These are phyloP conservation scores for Purshia tridentata DNA, from an alignment of 306 rosid species.

Conservation along the genomic window DNA sequence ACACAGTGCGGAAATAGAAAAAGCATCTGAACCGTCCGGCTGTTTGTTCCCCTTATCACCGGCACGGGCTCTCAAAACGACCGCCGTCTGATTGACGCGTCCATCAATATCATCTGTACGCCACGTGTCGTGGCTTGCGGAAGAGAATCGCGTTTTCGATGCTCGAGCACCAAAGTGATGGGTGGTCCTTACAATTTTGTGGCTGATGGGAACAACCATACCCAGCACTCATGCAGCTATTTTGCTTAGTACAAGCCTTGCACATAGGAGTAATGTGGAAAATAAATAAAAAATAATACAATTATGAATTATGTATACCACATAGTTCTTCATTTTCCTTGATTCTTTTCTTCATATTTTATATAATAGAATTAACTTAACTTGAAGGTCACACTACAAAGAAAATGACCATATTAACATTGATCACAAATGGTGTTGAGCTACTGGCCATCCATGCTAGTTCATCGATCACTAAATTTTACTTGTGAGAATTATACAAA, in stretches of 20 bases:
- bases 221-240: background rate
- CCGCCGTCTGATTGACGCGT: conserved; percentile 32
- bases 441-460: no score
- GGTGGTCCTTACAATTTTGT: conserved; percentile 16
- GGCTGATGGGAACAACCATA: background rate
- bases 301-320: no score
- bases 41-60: conserved; percentile 22
- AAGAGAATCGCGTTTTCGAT: conserved; percentile 6
- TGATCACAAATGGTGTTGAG: no score
- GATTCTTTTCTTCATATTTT: no score
- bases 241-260: background rate
- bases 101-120: background rate
- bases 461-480: no score
- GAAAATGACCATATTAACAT: no score
- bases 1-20: background rate
- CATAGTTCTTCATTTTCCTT: no score
- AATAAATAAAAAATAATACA: no score
- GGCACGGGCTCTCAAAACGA: conserved; percentile 22
- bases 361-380: no score
- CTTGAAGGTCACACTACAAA: no score
- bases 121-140: conserved; percentile 9
- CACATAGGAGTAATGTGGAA: no score
- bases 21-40: conserved; percentile 28
- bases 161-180: background rate
- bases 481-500: no score